Evolutionary conservation across 768 basidiomycete species (phyloP), one percentile per base, ranked within the genome.

Genomic region (Rhodotorula sphaerocarpa): DNA sequence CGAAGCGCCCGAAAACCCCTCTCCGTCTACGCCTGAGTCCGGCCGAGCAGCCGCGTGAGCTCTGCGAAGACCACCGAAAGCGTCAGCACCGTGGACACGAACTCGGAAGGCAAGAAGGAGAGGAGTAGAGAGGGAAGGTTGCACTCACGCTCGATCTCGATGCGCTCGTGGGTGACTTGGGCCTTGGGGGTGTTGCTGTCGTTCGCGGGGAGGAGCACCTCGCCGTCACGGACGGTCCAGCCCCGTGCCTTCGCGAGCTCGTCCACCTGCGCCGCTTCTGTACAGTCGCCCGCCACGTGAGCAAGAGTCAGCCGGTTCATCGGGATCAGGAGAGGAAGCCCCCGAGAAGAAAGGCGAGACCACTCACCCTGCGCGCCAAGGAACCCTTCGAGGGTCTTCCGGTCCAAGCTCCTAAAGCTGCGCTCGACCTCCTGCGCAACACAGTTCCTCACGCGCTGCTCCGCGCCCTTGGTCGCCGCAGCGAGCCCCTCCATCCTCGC

Each of bases 111-210:
- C 28, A 30, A 47, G 27, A 28, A 25, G 3, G 42, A 15, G n/a
- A 27, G 7, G 28, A 23, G 9, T 25, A 44, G 50, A 61, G 41
- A 44, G 15, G 18, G 42, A 30, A 44, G 2, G 6, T 7, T 25
- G 31, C 34, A 66, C 70, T 56, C 33, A 71, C 70, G 67, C 31
- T 65, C 59, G 45, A 71, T 61, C 59, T 65, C 65, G 43, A 71
- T 66, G n/a, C 61, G 59, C 62, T 71, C 70, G 57, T 60, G 65
- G 34, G 63, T 63, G 39, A 71, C 65, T 25, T 55, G 52, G 23
- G 58, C 61, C 51, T 69, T 69, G 4, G 67, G 67, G 18, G 68
- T 55, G 60, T 71, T 71, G 60, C 58, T 60, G 20, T 66, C 70
- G 55, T 71, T 71, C 41, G 56, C 57, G 34, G 70, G 65, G 7